Conservation (phyloP, 805 yeast genomes). For the Blastobotrys parvus region DNA sequence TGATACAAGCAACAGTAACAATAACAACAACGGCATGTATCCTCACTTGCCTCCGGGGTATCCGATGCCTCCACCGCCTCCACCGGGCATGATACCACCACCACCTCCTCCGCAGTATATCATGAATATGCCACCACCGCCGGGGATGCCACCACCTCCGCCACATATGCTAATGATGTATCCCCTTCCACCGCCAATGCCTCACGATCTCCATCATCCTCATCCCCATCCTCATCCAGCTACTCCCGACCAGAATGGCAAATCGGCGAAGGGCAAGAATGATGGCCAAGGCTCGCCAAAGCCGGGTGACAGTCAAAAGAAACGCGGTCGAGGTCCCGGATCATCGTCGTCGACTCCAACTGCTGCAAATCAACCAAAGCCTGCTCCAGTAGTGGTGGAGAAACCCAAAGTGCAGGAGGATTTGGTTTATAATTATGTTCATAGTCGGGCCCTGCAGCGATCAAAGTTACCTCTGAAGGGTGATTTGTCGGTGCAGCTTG, state of each 20-base stretch:
- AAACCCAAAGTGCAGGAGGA: background rate
- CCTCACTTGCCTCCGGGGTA: background rate
- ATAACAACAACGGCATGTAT: slow-evolving; percentile 2
- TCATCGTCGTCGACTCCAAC: no score
- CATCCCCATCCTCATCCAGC: background rate
- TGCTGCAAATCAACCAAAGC: background rate
- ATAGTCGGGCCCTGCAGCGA: background rate
- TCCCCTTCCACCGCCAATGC: slow-evolving; percentile 2
- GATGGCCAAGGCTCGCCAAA: slow-evolving; percentile 5
- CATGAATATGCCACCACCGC: background rate
- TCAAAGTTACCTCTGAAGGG: slow-evolving; percentile 8
- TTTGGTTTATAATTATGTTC: background rate
- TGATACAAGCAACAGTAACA: slow-evolving; percentile 1
- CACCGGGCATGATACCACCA: background rate
- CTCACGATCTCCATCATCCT: background rate
- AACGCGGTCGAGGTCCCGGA: slow-evolving; percentile 3
- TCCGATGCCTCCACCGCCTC: slow-evolving; percentile 1
- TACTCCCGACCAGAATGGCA: background rate
- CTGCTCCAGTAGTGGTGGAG: background rate
- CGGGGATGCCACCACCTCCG: background rate
- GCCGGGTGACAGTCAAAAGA: slow-evolving; percentile 7
- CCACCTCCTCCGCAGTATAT: background rate
- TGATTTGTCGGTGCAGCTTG: slow-evolving; percentile 4
- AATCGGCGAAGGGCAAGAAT: background rate
- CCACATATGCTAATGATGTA: background rate